Evolutionary conservation across 768 basidiomycete genomes (phyloP).

Genomic region (Mycena polygramma): DNA sequence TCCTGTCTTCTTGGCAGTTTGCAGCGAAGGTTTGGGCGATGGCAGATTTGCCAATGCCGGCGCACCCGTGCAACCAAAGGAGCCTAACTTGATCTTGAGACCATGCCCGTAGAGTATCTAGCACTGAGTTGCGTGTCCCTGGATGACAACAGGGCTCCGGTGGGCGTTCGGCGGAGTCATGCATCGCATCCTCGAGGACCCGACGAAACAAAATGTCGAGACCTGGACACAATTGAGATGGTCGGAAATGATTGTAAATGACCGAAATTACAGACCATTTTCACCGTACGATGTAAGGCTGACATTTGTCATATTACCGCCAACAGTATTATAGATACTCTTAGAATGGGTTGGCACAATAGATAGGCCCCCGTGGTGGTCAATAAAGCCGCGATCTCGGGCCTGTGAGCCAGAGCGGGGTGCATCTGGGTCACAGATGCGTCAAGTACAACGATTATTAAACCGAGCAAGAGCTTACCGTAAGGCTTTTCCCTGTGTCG

Average conservation of each 20-base stretch:
- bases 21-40: conserved; percentile 38
- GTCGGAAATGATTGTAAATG: background rate
- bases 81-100: background rate
- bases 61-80: conserved; percentile 41
- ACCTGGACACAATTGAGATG: background rate
- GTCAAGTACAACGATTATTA: too few species aligned
- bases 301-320: conserved; percentile 6
- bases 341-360: background rate
- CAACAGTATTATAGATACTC: background rate
- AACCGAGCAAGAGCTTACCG: background rate
- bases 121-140: conserved; percentile 6
- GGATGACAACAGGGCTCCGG: conserved; percentile 20
- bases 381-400: background rate
- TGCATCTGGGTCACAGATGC: background rate
- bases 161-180: conserved; percentile 16
- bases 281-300: conserved; percentile 4
- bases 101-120: conserved; percentile 6
- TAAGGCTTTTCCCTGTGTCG: background rate
- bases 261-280: background rate
- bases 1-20: conserved; percentile 25
- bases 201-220: conserved; percentile 45
- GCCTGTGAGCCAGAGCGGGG: background rate
- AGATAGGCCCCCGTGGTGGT: background rate
- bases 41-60: conserved; percentile 42
- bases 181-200: background rate